Percentiles rank a stretch among this genome's conserved stretches.
Evolutionary conservation across 179 eudicot species (phyloP).

Genomic region (Silene coronaria): DNA sequence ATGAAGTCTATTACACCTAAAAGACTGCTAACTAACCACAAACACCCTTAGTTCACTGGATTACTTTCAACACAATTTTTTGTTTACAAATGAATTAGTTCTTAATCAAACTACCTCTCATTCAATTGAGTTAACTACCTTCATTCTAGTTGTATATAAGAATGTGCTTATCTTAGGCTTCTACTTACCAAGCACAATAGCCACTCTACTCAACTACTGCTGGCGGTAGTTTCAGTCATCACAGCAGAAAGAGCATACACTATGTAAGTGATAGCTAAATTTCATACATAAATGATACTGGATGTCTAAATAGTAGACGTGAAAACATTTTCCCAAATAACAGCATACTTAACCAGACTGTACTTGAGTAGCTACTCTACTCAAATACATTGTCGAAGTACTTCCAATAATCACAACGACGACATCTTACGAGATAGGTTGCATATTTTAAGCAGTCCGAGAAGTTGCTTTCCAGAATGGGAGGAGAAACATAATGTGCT

Average conservation of each 20-base stretch:
- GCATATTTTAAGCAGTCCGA: no score
- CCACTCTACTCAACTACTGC: not conserved
- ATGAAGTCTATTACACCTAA: not conserved
- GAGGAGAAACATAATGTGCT: not conserved
- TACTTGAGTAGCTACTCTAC: no score
- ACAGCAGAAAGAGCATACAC: not conserved
- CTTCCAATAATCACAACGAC: no score
- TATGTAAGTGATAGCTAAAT: not conserved
- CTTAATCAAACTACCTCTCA: not conserved
- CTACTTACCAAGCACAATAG: not conserved
- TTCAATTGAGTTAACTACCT: not conserved
- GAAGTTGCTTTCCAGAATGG: no score
- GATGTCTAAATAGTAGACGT: not conserved
- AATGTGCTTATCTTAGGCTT: not conserved
- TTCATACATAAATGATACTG: no score
- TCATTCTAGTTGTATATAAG: not conserved
- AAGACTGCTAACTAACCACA: not conserved
- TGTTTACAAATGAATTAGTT: not conserved
- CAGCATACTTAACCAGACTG: not conserved
- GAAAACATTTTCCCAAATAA: not conserved
- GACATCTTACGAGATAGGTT: no score
- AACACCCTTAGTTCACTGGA: not conserved
- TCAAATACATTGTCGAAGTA: no score
- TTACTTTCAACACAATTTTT: no score
- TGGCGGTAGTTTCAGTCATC: not conserved